phyloP scores from a whole-genome alignment of 1,284 basidiomycete genomes.

The Ganoderma sp. region DNA sequence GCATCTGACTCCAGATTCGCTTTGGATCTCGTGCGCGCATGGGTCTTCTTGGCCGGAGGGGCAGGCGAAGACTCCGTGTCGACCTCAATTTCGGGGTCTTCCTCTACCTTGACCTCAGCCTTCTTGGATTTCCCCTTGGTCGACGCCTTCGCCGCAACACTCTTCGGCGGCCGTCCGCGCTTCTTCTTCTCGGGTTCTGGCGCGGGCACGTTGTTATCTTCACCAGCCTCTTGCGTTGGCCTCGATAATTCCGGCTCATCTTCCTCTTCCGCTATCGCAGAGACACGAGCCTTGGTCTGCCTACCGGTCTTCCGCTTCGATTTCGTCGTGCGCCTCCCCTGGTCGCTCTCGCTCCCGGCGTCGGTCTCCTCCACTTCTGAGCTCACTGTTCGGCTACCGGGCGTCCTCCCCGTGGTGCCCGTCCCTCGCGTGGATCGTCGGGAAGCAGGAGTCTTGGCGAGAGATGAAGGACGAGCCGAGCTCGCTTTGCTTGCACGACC shows the following conservation, averaged over 20 bases:
- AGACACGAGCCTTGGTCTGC: constrained; percentile 40
- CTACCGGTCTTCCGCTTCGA: constrained; percentile 37
- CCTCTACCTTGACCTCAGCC: constrained; percentile 12
- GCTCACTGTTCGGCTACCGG: constrained; percentile 30
- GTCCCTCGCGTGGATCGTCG: constrained; percentile 43
- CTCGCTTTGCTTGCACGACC: constrained; percentile 32
- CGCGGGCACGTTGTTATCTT: constrained; percentile 26
- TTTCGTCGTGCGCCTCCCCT: constrained; percentile 36
- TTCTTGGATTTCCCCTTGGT: constrained; percentile 24
- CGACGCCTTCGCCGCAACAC: constrained; percentile 17
- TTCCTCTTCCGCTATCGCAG: constrained; percentile 41
- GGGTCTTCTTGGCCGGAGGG: constrained; percentile 28
- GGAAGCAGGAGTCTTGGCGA: constrained; percentile 36
- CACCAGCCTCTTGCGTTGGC: background rate
- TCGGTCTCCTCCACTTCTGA: constrained; percentile 38
- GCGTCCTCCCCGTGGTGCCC: constrained; percentile 33
- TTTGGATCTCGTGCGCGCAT: constrained; percentile 34
- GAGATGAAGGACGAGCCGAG: constrained; percentile 29
- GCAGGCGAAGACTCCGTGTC: constrained; percentile 14
- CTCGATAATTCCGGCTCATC: constrained; percentile 32
- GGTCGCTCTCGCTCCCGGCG: constrained; percentile 35
- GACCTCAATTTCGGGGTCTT: constrained; percentile 15
- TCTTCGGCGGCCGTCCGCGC: constrained; percentile 35
- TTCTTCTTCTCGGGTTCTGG: constrained; percentile 32
- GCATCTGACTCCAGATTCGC: constrained; percentile 32